phyloP scores from a whole-genome alignment of 306 rosid genomes.

The Lotus japonicus region DNA sequence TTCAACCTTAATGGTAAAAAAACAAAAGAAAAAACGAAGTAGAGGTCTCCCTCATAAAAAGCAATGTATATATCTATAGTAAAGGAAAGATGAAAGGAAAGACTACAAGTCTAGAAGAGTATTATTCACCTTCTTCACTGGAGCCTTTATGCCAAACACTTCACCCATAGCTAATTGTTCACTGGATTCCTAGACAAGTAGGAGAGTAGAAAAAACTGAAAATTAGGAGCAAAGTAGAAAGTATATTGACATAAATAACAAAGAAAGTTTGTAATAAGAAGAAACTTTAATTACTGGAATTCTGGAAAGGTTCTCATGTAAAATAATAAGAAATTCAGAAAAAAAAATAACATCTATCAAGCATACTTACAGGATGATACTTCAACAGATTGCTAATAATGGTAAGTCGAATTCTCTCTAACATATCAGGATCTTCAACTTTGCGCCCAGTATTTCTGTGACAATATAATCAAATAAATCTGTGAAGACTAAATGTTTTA shows the following conservation, averaged over 20 bases:
- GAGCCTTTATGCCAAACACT: slow-evolving; percentile 92
- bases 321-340: slow-evolving; percentile 11
- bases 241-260: not conserved
- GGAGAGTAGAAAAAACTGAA: not conserved
- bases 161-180: slow-evolving; percentile 88
- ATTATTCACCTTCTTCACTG: slow-evolving; percentile 69
- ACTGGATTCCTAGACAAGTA: slow-evolving; percentile 69
- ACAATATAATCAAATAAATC: slow-evolving; percentile 26
- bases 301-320: not conserved
- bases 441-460: slow-evolving; percentile 84
- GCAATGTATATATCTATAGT: not conserved
- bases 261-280: not conserved
- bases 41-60: not conserved
- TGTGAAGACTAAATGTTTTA: slow-evolving; percentile 19
- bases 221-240: slow-evolving; percentile 8
- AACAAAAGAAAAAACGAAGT: not conserved
- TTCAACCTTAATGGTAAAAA: not conserved
- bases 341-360: slow-evolving; percentile 6
- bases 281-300: not conserved
- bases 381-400: slow-evolving; percentile 85
- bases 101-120: slow-evolving; percentile 15
- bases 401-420: slow-evolving; percentile 92
- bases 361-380: slow-evolving; percentile 82
- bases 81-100: slow-evolving; percentile 7
- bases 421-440: slow-evolving; percentile 93